phyloP scores from a whole-genome alignment of 345 rosid genomes.

The Reutealis trisperma region DNA sequence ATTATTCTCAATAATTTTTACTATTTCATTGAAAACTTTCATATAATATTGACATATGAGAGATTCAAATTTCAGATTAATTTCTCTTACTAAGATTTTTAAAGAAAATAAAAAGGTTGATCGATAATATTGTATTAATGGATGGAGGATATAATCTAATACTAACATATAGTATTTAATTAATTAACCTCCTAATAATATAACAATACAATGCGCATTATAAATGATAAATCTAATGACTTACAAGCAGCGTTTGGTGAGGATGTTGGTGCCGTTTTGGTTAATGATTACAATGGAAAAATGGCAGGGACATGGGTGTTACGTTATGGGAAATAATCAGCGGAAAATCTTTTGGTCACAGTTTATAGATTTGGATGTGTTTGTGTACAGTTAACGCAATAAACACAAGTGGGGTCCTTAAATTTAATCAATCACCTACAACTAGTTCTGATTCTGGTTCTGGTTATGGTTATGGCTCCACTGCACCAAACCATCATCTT shows the following conservation, averaged over 20 bases:
- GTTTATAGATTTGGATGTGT: slow-evolving; percentile 2
- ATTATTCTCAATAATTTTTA: no score
- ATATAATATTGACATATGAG: no score
- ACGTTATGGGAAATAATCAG: not conserved
- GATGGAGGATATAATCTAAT: no score
- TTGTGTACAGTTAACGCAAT: not conserved
- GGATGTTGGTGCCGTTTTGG: not conserved
- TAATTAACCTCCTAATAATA: no score
- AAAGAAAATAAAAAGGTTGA: no score
- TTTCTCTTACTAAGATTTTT: no score
- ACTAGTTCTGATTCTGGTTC: not conserved
- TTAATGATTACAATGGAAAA: not conserved
- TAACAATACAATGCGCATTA: no score
- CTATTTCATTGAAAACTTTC: no score
- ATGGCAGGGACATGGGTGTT: not conserved
- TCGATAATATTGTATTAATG: no score
- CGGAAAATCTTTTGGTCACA: not conserved
- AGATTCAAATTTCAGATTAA: no score
- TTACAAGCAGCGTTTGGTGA: not conserved
- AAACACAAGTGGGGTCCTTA: not conserved
- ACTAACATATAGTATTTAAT: no score
- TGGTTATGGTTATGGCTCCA: not conserved
- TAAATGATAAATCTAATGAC: no score
- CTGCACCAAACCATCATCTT: not conserved
- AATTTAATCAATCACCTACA: not conserved